These are phyloP conservation scores for Chrysoporthe puriensis DNA, from an alignment of 2,329 filamentous ascomycete genomes.

Conservation along the genomic window DNA sequence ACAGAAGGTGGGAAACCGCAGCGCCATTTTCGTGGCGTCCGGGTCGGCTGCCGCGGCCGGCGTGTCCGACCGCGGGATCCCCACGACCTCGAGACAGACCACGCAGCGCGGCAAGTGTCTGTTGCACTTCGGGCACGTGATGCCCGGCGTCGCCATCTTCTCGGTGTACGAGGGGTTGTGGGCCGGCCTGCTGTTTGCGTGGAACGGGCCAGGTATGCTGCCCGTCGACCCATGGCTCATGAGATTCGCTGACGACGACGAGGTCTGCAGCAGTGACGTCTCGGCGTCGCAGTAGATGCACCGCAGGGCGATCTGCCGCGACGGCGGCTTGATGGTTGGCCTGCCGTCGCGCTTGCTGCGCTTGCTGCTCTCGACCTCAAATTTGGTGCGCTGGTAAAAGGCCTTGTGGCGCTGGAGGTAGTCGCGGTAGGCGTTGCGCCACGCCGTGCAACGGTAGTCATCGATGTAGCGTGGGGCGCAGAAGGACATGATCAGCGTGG, in stretches of 20 bases:
- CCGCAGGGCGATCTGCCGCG: conserved; percentile 72
- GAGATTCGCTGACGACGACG: conserved; percentile 29
- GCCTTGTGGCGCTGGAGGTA: conserved; percentile 73
- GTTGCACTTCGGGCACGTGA: conserved; percentile 69
- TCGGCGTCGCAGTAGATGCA: conserved; percentile 76
- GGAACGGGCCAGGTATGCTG: conserved; percentile 29
- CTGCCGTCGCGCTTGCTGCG: conserved; percentile 67
- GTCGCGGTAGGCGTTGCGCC: conserved; percentile 72
- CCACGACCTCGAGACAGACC: conserved; percentile 69
- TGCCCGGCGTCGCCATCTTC: conserved; percentile 58
- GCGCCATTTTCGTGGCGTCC: conserved; percentile 48
- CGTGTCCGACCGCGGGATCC: conserved; percentile 63
- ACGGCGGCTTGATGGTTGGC: conserved; percentile 66
- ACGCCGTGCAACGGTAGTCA: conserved; percentile 74
- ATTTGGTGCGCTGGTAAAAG: conserved; percentile 76
- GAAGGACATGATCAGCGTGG: conserved; percentile 73
- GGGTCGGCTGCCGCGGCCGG: conserved; percentile 56
- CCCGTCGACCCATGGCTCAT: conserved; percentile 13
- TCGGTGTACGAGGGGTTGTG: conserved; percentile 57
- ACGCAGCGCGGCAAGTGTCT: conserved; percentile 69
- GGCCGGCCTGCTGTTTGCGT: conserved; percentile 31
- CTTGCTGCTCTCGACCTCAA: conserved; percentile 76
- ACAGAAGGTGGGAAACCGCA: conserved; percentile 70
- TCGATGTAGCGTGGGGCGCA: conserved; percentile 77
- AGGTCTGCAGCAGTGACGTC: conserved; percentile 40